Conservation (phyloP, 1,284 basidiomycete genomes). For the Austroboletus rostrupii region DNA sequence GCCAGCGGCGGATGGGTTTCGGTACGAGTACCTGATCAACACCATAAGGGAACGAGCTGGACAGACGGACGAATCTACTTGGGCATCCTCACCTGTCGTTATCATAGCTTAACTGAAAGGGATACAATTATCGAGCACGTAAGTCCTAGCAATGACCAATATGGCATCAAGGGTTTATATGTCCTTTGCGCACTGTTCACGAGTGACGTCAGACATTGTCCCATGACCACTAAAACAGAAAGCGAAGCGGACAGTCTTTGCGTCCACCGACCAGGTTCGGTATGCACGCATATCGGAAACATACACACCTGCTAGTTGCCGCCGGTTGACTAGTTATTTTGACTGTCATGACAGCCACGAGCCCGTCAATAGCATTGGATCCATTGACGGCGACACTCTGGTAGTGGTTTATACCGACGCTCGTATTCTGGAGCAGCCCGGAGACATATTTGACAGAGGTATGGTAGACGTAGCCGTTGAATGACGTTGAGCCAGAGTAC, state of each 20-base stretch:
- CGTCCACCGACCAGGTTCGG: background rate
- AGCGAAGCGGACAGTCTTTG: background rate
- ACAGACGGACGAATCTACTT: no score
- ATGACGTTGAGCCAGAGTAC: constrained; percentile 54
- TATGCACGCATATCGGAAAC: background rate
- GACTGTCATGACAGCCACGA: constrained; percentile 80
- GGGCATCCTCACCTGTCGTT: no score
- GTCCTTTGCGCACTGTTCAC: constrained; percentile 17
- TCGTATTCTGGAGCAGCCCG: constrained; percentile 66
- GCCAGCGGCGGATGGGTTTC: background rate
- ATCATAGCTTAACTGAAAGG: background rate
- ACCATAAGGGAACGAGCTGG: no score
- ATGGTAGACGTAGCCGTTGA: constrained; percentile 64
- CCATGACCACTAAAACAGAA: background rate
- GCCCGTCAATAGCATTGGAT: constrained; percentile 73
- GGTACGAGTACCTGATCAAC: background rate
- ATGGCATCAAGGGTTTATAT: constrained; percentile 4
- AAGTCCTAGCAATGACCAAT: constrained; percentile 18
- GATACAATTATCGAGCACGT: constrained; percentile 11
- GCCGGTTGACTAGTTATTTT: constrained; percentile 51
- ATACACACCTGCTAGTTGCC: constrained; percentile 18
- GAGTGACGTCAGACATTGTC: constrained; percentile 4
- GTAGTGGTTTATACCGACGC: constrained; percentile 76
- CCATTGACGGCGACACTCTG: constrained; percentile 56
- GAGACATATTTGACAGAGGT: constrained; percentile 65